Conservation (phyloP, 1,139 yeast species). For the Magnusiomyces paraingens region DNA sequence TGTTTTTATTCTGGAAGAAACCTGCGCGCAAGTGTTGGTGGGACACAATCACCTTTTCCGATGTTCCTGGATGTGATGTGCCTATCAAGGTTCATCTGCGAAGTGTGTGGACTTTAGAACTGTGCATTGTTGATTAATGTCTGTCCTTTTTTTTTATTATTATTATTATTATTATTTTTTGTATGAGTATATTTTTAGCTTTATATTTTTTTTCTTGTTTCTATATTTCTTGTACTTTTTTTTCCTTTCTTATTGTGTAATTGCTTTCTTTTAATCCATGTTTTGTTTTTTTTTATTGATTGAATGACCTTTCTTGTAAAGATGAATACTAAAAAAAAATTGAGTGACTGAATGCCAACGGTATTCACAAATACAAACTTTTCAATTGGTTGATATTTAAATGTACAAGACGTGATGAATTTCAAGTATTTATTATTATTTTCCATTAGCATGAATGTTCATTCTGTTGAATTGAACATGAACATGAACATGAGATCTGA, state of each 20-base stretch:
- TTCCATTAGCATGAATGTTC: no score
- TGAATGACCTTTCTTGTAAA: no score
- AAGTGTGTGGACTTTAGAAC: constrained; percentile 80
- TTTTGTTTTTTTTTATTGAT: neutral
- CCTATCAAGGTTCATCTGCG: constrained; percentile 59
- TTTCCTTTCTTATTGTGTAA: neutral
- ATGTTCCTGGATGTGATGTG: constrained; percentile 34
- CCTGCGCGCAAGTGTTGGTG: constrained; percentile 99
- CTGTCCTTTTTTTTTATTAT: neutral
- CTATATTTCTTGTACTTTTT: neutral
- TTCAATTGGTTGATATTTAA: no score
- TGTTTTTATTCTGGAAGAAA: constrained; percentile 90
- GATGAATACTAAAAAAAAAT: neutral
- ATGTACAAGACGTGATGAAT: no score
- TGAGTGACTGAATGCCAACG: neutral
- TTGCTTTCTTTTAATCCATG: neutral
- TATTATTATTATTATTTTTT: neutral
- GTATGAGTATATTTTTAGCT: neutral
- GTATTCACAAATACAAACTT: neutral
- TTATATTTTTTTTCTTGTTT: neutral
- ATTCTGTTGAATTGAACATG: no score
- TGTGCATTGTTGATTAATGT: constrained; percentile 34
- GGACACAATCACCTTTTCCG: constrained; percentile 53
- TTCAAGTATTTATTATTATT: no score
- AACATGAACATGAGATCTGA: no score